Percentiles rank a stretch among this genome's conserved stretches.
phyloP scores from a whole-genome alignment of 2,329 filamentous ascomycete species.

The Sporothrix pallida region DNA sequence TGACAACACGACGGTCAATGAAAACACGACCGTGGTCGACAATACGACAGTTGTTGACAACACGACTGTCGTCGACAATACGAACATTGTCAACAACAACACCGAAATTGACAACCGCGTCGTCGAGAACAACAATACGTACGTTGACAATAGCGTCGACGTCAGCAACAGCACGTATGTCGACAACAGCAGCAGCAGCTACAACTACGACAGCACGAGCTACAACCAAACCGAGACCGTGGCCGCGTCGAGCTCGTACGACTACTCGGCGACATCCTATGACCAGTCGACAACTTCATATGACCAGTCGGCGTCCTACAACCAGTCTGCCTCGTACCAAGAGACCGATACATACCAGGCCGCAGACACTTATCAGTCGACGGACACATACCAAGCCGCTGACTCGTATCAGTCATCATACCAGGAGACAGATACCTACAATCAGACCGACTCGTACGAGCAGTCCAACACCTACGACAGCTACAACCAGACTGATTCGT shows the following conservation, averaged over 20 bases:
- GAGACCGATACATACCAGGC: slow-evolving; percentile 30
- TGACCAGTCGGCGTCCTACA: slow-evolving; percentile 25
- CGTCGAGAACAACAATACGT: background rate
- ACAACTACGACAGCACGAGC: slow-evolving; percentile 29
- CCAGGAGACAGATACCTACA: slow-evolving; percentile 23
- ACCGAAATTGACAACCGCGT: background rate
- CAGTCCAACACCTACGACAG: slow-evolving; percentile 19
- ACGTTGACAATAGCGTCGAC: slow-evolving; percentile 1
- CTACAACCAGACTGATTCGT: slow-evolving; percentile 26
- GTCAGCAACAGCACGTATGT: slow-evolving; percentile 21
- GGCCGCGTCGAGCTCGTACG: slow-evolving; percentile 27
- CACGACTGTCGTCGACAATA: background rate
- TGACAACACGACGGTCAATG: background rate
- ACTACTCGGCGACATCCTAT: slow-evolving; percentile 22
- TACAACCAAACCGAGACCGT: slow-evolving; percentile 30
- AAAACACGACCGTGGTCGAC: background rate
- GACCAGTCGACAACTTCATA: slow-evolving; percentile 21
- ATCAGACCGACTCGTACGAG: slow-evolving; percentile 20
- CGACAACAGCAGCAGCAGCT: slow-evolving; percentile 22
- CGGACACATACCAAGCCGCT: background rate
- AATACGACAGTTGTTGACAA: background rate
- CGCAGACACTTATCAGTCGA: slow-evolving; percentile 26
- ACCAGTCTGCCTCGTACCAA: slow-evolving; percentile 22
- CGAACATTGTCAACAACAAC: background rate
- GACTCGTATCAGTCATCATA: slow-evolving; percentile 25